Conservation (phyloP, 306 rosid genomes). For the Cucumis melo region DNA sequence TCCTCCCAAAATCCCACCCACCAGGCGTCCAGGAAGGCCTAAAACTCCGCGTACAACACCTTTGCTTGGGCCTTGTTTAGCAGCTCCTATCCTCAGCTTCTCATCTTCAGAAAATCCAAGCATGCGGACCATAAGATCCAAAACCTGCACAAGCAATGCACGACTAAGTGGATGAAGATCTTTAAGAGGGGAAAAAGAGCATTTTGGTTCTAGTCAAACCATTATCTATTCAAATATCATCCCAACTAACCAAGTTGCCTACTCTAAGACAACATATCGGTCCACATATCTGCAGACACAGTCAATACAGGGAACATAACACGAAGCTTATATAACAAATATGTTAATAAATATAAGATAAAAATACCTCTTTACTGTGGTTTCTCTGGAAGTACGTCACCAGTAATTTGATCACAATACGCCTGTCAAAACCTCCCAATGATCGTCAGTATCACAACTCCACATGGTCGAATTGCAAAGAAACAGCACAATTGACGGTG, state of each 20-base stretch:
- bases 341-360: not conserved
- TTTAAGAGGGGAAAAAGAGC: not conserved
- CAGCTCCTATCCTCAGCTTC: slow-evolving; percentile 80
- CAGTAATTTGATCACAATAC: slow-evolving; percentile 85
- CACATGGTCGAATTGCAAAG: slow-evolving; percentile 4
- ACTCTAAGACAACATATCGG: not conserved
- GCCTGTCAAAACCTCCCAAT: slow-evolving; percentile 50
- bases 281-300: not conserved
- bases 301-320: not conserved
- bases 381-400: slow-evolving; percentile 84
- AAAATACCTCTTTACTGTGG: slow-evolving; percentile 85
- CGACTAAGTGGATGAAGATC: not conserved
- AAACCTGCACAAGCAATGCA: slow-evolving; percentile 36
- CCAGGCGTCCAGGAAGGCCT: slow-evolving; percentile 88
- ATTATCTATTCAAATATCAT: not conserved
- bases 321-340: not conserved
- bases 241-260: not conserved
- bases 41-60: slow-evolving; percentile 96
- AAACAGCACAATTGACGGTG: not conserved
- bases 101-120: slow-evolving; percentile 89
- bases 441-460: slow-evolving; percentile 6
- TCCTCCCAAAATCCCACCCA: slow-evolving; percentile 85
- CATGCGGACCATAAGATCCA: slow-evolving; percentile 97
- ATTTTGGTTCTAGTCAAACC: not conserved
- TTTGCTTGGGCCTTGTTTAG: slow-evolving; percentile 76